A percentile compares a stretch with the other conserved stretches of the same genome.
These are phyloP conservation scores for Tarenaya hassleriana DNA, from an alignment of 345 rosid species.

Conservation along the genomic window DNA sequence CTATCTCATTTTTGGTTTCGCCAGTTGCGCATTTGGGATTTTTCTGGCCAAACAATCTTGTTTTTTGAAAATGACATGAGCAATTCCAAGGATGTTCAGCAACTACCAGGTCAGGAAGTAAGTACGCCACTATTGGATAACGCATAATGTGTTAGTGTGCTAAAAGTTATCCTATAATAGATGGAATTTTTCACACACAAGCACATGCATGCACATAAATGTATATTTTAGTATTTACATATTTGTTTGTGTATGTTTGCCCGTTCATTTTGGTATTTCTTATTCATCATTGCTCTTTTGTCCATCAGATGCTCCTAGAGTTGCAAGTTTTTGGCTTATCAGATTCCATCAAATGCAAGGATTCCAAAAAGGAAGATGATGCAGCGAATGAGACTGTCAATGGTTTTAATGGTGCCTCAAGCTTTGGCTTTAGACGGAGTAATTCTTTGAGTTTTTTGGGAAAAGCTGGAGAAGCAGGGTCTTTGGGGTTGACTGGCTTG, in stretches of 20 bases:
- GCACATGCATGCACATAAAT: too few relatives aligned
- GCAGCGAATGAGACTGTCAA: constrained; percentile 45
- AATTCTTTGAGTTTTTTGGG: constrained; percentile 42
- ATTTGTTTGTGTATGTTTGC: not conserved
- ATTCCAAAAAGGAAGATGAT: constrained; percentile 66
- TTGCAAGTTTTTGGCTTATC: constrained; percentile 95
- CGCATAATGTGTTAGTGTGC: not conserved
- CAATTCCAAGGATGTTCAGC: constrained; percentile 51
- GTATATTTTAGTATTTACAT: too few relatives aligned
- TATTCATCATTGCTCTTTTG: constrained; percentile 23
- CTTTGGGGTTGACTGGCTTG: constrained; percentile 87
- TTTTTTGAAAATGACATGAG: constrained; percentile 48
- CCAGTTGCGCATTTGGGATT: constrained; percentile 92
- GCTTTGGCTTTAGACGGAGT: constrained; percentile 37
- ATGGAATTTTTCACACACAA: too few relatives aligned
- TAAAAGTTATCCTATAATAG: too few relatives aligned
- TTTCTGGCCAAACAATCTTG: constrained; percentile 70
- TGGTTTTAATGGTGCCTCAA: constrained; percentile 46
- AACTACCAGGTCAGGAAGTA: constrained; percentile 79
- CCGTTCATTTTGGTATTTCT: constrained; percentile 12
- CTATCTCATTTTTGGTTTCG: constrained; percentile 7
- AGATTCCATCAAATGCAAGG: constrained; percentile 73
- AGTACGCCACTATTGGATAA: constrained; percentile 20
- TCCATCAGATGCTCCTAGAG: constrained; percentile 64
- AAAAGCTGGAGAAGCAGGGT: constrained; percentile 84